Percentiles rank a stretch among this genome's conserved stretches.
Evolutionary conservation across 2,329 filamentous ascomycete species (phyloP).

Genomic region (Xylaria sp.): DNA sequence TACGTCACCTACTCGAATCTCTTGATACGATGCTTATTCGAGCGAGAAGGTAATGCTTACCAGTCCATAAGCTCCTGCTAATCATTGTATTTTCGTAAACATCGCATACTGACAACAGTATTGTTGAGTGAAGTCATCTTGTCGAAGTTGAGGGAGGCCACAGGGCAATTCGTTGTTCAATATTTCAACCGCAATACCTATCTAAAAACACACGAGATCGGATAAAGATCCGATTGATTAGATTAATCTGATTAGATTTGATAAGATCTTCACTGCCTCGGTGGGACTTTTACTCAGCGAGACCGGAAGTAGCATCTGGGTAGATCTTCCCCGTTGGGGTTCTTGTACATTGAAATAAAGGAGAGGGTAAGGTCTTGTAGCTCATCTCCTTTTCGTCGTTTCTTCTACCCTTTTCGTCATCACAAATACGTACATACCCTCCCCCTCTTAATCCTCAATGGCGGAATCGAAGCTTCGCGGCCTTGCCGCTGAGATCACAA

Average conservation of each 20-base stretch:
- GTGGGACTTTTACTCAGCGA: constrained; percentile 18
- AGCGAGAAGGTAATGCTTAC: neutral
- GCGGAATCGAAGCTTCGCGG: constrained; percentile 51
- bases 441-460: constrained; percentile 39
- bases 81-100: neutral
- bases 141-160: neutral
- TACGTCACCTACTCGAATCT: neutral
- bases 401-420: neutral
- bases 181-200: neutral
- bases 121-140: neutral
- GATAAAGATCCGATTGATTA: constrained; percentile 25
- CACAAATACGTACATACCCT: neutral
- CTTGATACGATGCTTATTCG: neutral
- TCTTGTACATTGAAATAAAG: constrained; percentile 9
- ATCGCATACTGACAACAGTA: neutral
- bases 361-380: neutral
- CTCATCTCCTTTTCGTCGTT: neutral
- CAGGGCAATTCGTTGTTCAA: neutral
- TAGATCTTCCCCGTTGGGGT: constrained; percentile 9
- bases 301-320: constrained; percentile 26
- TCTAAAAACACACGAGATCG: neutral
- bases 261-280: constrained; percentile 48
- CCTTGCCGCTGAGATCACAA: constrained; percentile 57
- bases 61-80: neutral
- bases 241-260: constrained; percentile 47